Conservation (phyloP, 1,139 yeast genomes). For the Diutina pseudorugosa region DNA sequence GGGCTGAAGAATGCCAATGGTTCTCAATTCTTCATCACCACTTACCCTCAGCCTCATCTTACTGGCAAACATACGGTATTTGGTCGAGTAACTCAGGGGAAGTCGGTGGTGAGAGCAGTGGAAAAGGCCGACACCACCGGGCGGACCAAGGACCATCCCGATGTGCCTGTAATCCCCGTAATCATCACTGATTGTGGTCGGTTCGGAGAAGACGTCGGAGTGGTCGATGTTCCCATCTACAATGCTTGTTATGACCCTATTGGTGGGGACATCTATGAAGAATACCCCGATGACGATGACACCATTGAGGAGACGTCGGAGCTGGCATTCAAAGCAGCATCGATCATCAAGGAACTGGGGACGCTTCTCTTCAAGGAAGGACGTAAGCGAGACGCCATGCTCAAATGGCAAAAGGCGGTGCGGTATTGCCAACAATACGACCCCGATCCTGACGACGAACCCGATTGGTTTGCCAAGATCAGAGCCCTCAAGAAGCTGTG, state of each 20-base stretch:
- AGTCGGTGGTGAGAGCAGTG: constrained; percentile 55
- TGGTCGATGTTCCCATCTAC: constrained; percentile 31
- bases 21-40: constrained; percentile 72
- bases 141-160: constrained; percentile 8
- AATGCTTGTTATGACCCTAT: constrained; percentile 49
- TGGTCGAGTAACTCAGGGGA: constrained; percentile 52
- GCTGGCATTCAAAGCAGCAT: constrained; percentile 38
- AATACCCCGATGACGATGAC: constrained; percentile 54
- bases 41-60: constrained; percentile 60
- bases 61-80: constrained; percentile 68
- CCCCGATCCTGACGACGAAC: constrained; percentile 59
- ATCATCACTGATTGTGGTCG: constrained; percentile 51
- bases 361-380: constrained; percentile 43
- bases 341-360: constrained; percentile 55
- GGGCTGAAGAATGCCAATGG: constrained; percentile 47
- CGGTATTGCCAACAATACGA: constrained; percentile 58
- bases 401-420: constrained; percentile 52
- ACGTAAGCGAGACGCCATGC: constrained; percentile 35
- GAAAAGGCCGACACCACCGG: constrained; percentile 37
- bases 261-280: constrained; percentile 66
- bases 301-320: constrained; percentile 48
- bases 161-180: constrained; percentile 18
- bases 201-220: constrained; percentile 39
- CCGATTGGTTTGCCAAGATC: constrained; percentile 38
- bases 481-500: constrained; percentile 45